Percentiles rank a stretch among this genome's conserved stretches.
Evolutionary conservation across 2,329 filamentous ascomycete species (phyloP).

Genomic region (Xylaria sp.): DNA sequence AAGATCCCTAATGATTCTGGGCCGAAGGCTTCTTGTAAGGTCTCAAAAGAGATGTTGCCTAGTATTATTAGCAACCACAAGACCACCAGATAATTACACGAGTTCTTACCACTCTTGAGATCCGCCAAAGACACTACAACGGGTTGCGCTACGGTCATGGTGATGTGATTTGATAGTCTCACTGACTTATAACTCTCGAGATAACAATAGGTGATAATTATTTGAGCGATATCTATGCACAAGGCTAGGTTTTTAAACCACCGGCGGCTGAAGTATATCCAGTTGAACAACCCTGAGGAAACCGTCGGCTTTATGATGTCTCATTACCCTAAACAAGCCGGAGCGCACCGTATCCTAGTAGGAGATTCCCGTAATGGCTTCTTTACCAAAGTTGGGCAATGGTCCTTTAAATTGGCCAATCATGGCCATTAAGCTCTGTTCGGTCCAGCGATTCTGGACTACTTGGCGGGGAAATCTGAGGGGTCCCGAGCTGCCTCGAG

Average conservation of each 20-base stretch:
- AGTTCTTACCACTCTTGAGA: constrained; percentile 63
- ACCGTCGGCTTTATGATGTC: constrained; percentile 44
- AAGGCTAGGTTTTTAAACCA: constrained; percentile 17
- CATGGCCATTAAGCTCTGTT: neutral
- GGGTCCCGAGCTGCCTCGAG: no score
- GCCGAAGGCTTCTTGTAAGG: constrained; percentile 84
- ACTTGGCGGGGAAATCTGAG: constrained; percentile 14
- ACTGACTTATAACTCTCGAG: neutral
- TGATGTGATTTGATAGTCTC: constrained; percentile 14
- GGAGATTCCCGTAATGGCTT: constrained; percentile 35
- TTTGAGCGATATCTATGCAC: neutral
- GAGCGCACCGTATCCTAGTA: constrained; percentile 39
- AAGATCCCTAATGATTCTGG: constrained; percentile 91
- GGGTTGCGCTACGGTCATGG: constrained; percentile 63
- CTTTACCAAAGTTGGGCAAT: constrained; percentile 21
- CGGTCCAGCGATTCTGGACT: neutral
- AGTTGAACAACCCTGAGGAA: constrained; percentile 39
- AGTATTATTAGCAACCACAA: constrained; percentile 26
- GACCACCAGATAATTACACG: neutral
- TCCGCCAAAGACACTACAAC: constrained; percentile 71
- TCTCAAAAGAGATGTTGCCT: constrained; percentile 75
- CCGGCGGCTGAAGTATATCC: constrained; percentile 15
- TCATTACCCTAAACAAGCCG: constrained; percentile 26
- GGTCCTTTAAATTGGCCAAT: constrained; percentile 15
- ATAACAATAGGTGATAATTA: neutral